Base-by-base conservation (phyloP, 192 early-diverging fungal genomes). In the Gigaspora rosea region DNA sequence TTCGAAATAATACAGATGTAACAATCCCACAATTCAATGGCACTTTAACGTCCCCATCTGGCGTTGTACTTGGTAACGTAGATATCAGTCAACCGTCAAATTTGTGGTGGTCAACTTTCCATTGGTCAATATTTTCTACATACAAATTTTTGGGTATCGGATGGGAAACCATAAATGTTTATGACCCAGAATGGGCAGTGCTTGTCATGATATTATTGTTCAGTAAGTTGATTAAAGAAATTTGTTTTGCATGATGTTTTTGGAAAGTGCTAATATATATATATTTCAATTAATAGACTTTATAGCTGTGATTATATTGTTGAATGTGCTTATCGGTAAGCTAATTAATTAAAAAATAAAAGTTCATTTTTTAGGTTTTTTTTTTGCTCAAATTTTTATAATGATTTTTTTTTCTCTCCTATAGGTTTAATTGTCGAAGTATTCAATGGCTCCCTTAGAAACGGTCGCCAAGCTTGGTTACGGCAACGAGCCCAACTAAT, bases 341-440 rank as follows among this genome's bases (percentile, higher is more conserved):
- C 41, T 41, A 41, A 41, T 5, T 3, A 3, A 41, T 6, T n/a
- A 59, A 27, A 6, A 59, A 59, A 59, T 7, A 33, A 63, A 22
- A 22, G 57, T 59, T 32, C 11, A 35, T 63, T 33, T 12, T 27
- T 27, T 27, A 27, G 0, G 27, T 15, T 57, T 57, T 33, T 12
- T 15, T 57, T 57, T 57, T 10, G 15, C 8, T 32, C 33, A 33
- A 22, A 13, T 33, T 32, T 33, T 35, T 63, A 16, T 63, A 20
- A 33, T 33, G 12, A 59, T 10, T 59, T 16, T 35, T n/a, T 63
- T 62, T 27, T 27, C 27, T 12, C n/a, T 63, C 27, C 61, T 5
- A 63, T 32, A 63, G 64, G 64, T 66, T 66, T 66, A 36, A 66
- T 66, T 5, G 41, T 35, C 36, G 64, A 66, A n/a, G 64, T 66